Evolutionary conservation across 169 alveolate genomes (phyloP), one percentile per base, ranked within the genome.

Genomic region (Plasmodium blacklocki): DNA sequence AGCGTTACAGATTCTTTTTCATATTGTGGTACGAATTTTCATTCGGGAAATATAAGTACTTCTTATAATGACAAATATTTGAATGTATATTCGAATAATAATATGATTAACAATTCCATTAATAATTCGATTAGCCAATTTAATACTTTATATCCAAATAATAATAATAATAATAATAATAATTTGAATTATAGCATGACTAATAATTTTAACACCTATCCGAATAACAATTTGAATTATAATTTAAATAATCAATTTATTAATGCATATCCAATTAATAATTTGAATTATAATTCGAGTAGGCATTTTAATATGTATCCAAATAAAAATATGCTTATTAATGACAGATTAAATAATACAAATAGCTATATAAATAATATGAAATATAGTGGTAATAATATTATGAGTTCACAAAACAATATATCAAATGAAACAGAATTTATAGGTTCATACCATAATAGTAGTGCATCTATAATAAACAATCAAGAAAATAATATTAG

Each of bases 351-450:
- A 7, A 70, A 15, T 4, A 19, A n/a, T 52, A 2, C 76, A 45
- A 12, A 43, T 47, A 14, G 32, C 58, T n/a, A 64, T 66, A 45
- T 45, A 39, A 78, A 64, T 21, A 66, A 8, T 63, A 15, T 68
- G 29, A 73, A 80, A 26, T 29, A 43, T 73, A 56, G 19, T 7
- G 60, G 45, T 43, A 49, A 54, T 19, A 32, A 32, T 32, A 32
- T 32, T 32, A 32, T 32, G 45, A 32, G 45, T 32, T 7, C 6
- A 32, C 45, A 32, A 6, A 32, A 32, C 7, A 54, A 58, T n/a
- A 45, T 66, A 68, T 32, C 85, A 58, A 67, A 80, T 68, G 90
- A 68, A 68, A 80, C 70, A 67, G 85, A 80, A 71, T 80, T 80
- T 80, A 67, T 74, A 67, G 70, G 70, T 45, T 67, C 70, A 80